Evolutionary conservation across 2,329 filamentous ascomycete genomes (phyloP), one percentile per base, ranked within the genome.

Genomic region (Helminthosporium solani): DNA sequence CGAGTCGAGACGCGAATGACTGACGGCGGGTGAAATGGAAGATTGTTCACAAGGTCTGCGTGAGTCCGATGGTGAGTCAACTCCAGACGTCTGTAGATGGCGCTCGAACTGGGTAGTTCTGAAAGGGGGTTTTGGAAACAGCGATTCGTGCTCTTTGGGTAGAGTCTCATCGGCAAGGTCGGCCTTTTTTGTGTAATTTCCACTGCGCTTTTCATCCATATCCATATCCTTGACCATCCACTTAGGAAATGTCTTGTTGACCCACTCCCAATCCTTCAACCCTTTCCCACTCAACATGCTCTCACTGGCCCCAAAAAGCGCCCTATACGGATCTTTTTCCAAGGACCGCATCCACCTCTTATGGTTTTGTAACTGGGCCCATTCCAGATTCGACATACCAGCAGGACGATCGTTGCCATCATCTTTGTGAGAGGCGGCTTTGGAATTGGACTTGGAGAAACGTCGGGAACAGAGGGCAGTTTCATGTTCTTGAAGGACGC

Each of bases 241-340:
- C 31, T 57, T 62, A 4, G 64, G 64, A 20, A 67, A 62, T 9
- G 46, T 53, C 30, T 57, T 62, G 33, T 57, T 46, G 11, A 66
- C 49, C 64, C 63, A 67, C 6, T 60, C 57, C 57, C 60, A 61
- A n/a, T 63, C 57, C 35, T 52, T 60, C 43, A 62, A 38, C 3
- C 65, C 65, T 45, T 61, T 62, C 20, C 64, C 66, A 42, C 28
- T 58, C 23, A 68, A 45, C 61, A 66, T 64, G 15, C 61, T 57
- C 43, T 70, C 61, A 35, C 67, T 69, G 2, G 68, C 70, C 2
- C 73, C 74, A 44, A 75, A 75, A 25, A 75, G 54, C 7, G 70
- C 65, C 42, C 67, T 62, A 42, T 76, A 75, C 9, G 74, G 73
- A 43, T 75, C 69, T 15, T 67, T 57, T 31, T 70, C 61, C 27